Conservation (phyloP, 1,284 basidiomycete genomes). For the Cryptococcus sp. region DNA sequence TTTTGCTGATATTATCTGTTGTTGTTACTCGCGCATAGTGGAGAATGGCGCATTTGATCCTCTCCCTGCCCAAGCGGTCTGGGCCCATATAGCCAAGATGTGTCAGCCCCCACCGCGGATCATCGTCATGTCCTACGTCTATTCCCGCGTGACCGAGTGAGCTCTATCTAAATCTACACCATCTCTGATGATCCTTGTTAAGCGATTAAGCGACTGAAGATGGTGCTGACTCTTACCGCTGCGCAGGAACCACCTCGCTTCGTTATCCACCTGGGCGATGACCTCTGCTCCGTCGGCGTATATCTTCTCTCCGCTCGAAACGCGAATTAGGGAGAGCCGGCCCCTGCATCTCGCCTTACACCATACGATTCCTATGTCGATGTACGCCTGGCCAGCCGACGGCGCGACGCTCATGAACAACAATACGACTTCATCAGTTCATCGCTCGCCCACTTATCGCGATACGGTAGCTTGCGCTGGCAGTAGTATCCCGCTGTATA, state of each 20-base stretch:
- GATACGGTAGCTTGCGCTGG: background rate
- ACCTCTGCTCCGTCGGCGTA: constrained; percentile 37
- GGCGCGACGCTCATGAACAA: background rate
- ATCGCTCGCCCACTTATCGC: background rate
- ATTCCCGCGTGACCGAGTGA: constrained; percentile 40
- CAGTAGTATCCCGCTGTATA: too few species aligned
- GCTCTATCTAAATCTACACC: constrained; percentile 10
- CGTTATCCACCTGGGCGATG: constrained; percentile 40
- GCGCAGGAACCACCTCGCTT: constrained; percentile 40
- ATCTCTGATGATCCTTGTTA: too few species aligned
- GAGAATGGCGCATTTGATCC: constrained; percentile 45
- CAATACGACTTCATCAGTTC: background rate
- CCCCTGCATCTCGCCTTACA: constrained; percentile 34
- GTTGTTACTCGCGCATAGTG: constrained; percentile 16
- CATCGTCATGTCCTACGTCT: constrained; percentile 47
- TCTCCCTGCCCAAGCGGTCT: constrained; percentile 44
- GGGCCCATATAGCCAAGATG: constrained; percentile 36
- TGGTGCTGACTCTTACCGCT: background rate
- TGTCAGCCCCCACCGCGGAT: constrained; percentile 44
- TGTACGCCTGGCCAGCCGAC: constrained; percentile 38
- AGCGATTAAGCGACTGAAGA: too few species aligned
- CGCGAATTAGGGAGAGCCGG: constrained; percentile 34
- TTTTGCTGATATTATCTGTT: background rate
- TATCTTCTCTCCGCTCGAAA: constrained; percentile 46
- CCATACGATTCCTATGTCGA: constrained; percentile 46